These are phyloP conservation scores for Colletotrichum magnum DNA, from an alignment of 2,329 filamentous ascomycete species.

Conservation along the genomic window DNA sequence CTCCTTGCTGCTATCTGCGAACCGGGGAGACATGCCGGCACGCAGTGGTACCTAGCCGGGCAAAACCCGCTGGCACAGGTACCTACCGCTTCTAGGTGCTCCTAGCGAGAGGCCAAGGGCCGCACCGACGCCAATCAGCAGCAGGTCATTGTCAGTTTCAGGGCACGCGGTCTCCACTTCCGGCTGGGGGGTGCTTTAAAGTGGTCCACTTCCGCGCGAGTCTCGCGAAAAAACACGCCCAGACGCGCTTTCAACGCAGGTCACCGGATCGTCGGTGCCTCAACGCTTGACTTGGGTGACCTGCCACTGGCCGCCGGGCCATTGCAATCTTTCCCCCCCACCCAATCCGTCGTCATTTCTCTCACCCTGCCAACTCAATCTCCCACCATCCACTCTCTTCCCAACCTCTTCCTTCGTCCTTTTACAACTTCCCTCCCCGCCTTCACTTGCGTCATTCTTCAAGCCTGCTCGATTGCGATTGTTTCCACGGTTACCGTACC, in stretches of 20 bases:
- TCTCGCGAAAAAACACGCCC: conserved; percentile 40
- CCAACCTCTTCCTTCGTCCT: not conserved
- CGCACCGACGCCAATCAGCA: conserved; percentile 26
- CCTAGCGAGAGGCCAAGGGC: not conserved
- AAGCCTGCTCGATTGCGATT: conserved; percentile 18
- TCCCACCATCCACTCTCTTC: conserved; percentile 17
- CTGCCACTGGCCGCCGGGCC: conserved; percentile 13
- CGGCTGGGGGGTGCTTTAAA: conserved; percentile 7
- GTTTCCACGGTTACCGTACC: conserved; percentile 32
- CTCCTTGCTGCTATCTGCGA: too few species aligned
- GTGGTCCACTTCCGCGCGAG: conserved; percentile 12
- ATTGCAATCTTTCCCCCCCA: not conserved
- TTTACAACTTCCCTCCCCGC: conserved; percentile 2
- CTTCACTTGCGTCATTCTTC: conserved; percentile 26
- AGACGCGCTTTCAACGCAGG: conserved; percentile 25
- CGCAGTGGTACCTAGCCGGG: too few species aligned
- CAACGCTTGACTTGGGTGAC: conserved; percentile 28
- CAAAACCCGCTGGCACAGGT: too few species aligned
- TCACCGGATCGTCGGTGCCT: conserved; percentile 23
- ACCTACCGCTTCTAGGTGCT: too few species aligned
- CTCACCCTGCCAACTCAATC: conserved; percentile 13
- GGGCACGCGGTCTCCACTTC: conserved; percentile 8
- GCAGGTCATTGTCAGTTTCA: conserved; percentile 32
- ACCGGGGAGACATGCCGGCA: too few species aligned
- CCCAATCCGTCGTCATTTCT: conserved; percentile 17